These are phyloP conservation scores for Hyaloperonospora arabidopsidis DNA, from an alignment of 352 stramenopile species.

Conservation along the genomic window DNA sequence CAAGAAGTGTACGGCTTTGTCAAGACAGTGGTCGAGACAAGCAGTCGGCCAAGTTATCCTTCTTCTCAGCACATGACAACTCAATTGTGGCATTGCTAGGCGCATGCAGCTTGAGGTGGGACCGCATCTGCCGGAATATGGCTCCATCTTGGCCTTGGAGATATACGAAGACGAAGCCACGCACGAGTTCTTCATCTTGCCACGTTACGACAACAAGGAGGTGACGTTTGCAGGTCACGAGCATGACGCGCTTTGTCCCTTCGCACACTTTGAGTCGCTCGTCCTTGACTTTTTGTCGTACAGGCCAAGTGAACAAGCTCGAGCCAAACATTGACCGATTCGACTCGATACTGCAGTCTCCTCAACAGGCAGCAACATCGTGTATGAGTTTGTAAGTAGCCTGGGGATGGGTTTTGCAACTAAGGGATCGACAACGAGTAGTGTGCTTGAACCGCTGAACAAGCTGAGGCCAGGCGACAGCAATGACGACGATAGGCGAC, in stretches of 20 bases:
- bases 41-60: slow-evolving; percentile 45
- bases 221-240: slow-evolving; percentile 51
- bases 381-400: slow-evolving; percentile 16
- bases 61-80: slow-evolving; percentile 83
- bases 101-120: slow-evolving; percentile 61
- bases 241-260: slow-evolving; percentile 48
- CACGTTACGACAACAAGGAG: slow-evolving; percentile 48
- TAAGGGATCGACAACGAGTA: too few species aligned
- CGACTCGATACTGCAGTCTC: neutral
- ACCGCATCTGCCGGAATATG: slow-evolving; percentile 51
- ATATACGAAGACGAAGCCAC: slow-evolving; percentile 47
- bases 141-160: slow-evolving; percentile 61
- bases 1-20: slow-evolving; percentile 48
- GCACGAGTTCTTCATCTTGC: slow-evolving; percentile 44
- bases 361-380: neutral
- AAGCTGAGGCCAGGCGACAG: too few species aligned
- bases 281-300: slow-evolving; percentile 44
- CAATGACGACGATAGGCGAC: too few species aligned
- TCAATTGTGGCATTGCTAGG: slow-evolving; percentile 72
- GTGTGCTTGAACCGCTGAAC: too few species aligned
- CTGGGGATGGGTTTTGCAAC: too few species aligned
- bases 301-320: slow-evolving; percentile 5
- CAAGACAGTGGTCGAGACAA: slow-evolving; percentile 34
- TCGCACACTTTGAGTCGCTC: slow-evolving; percentile 52
- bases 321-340: neutral